Conservation (phyloP, 2,329 filamentous ascomycete genomes). For the Aspergillus cejpii region DNA sequence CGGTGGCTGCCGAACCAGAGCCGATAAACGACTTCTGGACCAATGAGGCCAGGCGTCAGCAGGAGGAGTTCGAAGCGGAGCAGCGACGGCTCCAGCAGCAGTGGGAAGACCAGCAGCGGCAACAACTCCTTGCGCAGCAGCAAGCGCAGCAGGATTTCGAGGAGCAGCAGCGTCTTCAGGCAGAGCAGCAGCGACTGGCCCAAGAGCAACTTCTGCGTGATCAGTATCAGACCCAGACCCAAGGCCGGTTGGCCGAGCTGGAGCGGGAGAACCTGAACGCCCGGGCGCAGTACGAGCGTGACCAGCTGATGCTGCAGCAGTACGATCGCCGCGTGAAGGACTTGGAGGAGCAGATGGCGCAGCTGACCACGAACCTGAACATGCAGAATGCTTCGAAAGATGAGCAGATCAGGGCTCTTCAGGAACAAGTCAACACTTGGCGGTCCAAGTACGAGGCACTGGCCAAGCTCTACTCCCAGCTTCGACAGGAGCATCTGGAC, state of each 20-base stretch:
- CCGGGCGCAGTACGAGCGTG: slow-evolving; percentile 89
- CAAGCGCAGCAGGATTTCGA: slow-evolving; percentile 94
- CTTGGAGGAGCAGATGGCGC: slow-evolving; percentile 75
- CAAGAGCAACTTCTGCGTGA: slow-evolving; percentile 85
- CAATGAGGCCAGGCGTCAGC: slow-evolving; percentile 80
- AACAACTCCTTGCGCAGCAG: slow-evolving; percentile 73
- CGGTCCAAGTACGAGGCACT: slow-evolving; percentile 92
- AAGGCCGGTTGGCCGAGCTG: slow-evolving; percentile 89
- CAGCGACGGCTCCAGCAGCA: slow-evolving; percentile 82
- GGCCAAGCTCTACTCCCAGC: slow-evolving; percentile 93
- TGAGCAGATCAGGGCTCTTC: slow-evolving; percentile 84
- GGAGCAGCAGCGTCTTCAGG: slow-evolving; percentile 79
- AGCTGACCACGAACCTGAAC: slow-evolving; percentile 74
- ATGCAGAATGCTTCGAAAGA: slow-evolving; percentile 86
- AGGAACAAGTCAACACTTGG: slow-evolving; percentile 98
- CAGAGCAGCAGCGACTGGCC: slow-evolving; percentile 82
- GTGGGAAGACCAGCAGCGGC: slow-evolving; percentile 70
- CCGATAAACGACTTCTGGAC: slow-evolving; percentile 99
- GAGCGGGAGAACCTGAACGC: slow-evolving; percentile 94
- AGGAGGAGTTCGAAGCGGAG: slow-evolving; percentile 91
- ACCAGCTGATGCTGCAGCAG: slow-evolving; percentile 93
- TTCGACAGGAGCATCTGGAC: slow-evolving; percentile 90
- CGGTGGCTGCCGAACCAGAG: slow-evolving; percentile 68
- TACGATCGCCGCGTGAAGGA: slow-evolving; percentile 94
- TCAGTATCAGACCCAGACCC: slow-evolving; percentile 87